phyloP scores from a whole-genome alignment of 2,329 filamentous ascomycete species.

The Trichoderma semiorbis region DNA sequence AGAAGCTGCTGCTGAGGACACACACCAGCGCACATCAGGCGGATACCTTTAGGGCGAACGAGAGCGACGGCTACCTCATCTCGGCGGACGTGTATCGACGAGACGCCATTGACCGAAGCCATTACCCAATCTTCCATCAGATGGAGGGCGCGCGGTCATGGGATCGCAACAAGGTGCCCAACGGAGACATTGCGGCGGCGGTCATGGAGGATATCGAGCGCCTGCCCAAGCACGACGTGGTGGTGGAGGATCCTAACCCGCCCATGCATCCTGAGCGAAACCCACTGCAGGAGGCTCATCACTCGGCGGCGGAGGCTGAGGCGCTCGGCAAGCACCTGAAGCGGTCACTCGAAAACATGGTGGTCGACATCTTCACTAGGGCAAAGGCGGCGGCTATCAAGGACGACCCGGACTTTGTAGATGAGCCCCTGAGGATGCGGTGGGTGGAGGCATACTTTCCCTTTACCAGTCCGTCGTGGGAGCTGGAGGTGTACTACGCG shows the following conservation, averaged over 20 bases:
- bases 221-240: slow-evolving; percentile 70
- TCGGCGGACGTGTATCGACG: slow-evolving; percentile 92
- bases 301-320: slow-evolving; percentile 73
- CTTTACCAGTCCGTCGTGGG: slow-evolving; percentile 93
- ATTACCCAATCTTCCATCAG: slow-evolving; percentile 97
- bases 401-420: slow-evolving; percentile 46
- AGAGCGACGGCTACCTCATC: slow-evolving; percentile 79
- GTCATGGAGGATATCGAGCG: slow-evolving; percentile 68
- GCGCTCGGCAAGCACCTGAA: slow-evolving; percentile 85
- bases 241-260: slow-evolving; percentile 81
- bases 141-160: slow-evolving; percentile 95
- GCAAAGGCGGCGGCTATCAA: slow-evolving; percentile 64
- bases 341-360: slow-evolving; percentile 81
- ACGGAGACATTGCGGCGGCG: slow-evolving; percentile 57
- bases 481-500: slow-evolving; percentile 91
- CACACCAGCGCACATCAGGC: slow-evolving; percentile 94
- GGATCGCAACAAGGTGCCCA: slow-evolving; percentile 63
- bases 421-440: slow-evolving; percentile 76
- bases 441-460: slow-evolving; percentile 99
- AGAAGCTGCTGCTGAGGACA: slow-evolving; percentile 77
- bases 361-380: slow-evolving; percentile 81
- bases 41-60: slow-evolving; percentile 70
- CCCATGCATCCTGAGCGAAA: slow-evolving; percentile 75
- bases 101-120: slow-evolving; percentile 90
- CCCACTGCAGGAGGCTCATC: slow-evolving; percentile 70